Conservation (phyloP, 768 basidiomycete genomes). For the Tricholoma sp. region DNA sequence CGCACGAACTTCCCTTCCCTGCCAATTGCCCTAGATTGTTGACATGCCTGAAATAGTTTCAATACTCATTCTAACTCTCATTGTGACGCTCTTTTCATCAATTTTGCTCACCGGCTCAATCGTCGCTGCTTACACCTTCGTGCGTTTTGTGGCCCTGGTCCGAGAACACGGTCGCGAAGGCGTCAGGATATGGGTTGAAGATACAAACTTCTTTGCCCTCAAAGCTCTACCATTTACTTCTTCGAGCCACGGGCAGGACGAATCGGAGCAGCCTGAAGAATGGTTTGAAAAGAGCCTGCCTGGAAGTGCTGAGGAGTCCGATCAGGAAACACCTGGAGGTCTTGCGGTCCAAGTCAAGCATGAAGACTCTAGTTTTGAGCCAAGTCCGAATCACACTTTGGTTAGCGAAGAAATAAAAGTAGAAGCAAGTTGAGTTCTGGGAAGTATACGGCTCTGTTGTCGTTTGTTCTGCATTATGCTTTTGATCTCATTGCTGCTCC, state of each 20-base stretch:
- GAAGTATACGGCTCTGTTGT: neutral
- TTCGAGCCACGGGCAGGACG: neutral
- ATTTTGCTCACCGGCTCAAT: slow-evolving; percentile 26
- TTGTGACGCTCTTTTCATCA: slow-evolving; percentile 28
- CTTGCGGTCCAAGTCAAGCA: slow-evolving; percentile 3
- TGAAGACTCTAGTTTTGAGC: neutral
- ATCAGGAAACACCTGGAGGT: neutral
- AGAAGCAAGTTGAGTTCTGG: neutral
- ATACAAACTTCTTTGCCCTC: slow-evolving; percentile 14
- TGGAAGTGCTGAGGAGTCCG: neutral
- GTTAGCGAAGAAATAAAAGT: neutral
- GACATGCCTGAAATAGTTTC: slow-evolving; percentile 21
- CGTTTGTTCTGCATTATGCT: neutral
- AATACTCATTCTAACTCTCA: slow-evolving; percentile 26
- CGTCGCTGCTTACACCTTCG: slow-evolving; percentile 26
- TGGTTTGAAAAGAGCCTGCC: neutral
- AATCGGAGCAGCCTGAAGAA: neutral
- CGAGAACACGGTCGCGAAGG: slow-evolving; percentile 27
- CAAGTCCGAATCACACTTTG: neutral
- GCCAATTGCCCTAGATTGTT: neutral
- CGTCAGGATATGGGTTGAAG: slow-evolving; percentile 21
- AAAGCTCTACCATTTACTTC: neutral
- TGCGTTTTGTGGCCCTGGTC: slow-evolving; percentile 29
- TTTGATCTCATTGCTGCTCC: neutral
- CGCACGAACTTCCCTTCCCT: slow-evolving; percentile 1